These are phyloP conservation scores for Phytophthora ramorum DNA, from an alignment of 352 stramenopile genomes.

Conservation along the genomic window DNA sequence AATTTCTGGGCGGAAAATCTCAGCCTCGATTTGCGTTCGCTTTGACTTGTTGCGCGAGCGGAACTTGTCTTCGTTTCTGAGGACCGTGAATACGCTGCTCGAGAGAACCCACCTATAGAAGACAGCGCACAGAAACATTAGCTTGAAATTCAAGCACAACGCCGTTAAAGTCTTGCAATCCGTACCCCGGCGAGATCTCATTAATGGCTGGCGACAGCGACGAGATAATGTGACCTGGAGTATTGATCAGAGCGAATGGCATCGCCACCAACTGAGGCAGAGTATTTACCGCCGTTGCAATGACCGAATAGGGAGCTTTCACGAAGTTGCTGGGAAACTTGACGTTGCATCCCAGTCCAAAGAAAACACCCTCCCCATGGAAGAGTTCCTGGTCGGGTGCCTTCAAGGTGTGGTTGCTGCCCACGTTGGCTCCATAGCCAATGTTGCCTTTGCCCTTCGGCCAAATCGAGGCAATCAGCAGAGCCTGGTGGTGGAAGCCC, in stretches of 20 bases:
- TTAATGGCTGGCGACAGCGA: constrained; percentile 85
- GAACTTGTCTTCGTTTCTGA: constrained; percentile 92
- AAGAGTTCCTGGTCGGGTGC: constrained; percentile 91
- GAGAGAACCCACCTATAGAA: constrained; percentile 87
- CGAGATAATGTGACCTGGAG: constrained; percentile 75
- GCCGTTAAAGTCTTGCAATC: not conserved
- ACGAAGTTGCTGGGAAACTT: constrained; percentile 97
- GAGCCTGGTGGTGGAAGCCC: constrained; percentile 94
- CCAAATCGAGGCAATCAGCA: constrained; percentile 94
- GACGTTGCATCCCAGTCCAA: constrained; percentile 92
- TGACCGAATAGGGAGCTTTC: constrained; percentile 92
- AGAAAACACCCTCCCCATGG: constrained; percentile 96
- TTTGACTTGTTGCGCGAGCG: constrained; percentile 78
- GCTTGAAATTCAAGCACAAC: not conserved
- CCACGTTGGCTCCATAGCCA: constrained; percentile 95
- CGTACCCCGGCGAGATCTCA: constrained; percentile 78
- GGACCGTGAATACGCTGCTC: constrained; percentile 91
- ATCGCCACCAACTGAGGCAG: constrained; percentile 89
- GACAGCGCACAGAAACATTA: constrained; percentile 3
- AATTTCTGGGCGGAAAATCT: constrained; percentile 79
- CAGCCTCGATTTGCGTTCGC: constrained; percentile 63
- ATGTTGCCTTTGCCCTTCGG: constrained; percentile 94
- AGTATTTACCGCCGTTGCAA: constrained; percentile 93
- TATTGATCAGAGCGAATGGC: constrained; percentile 85
- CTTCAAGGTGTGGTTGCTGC: constrained; percentile 97